These are phyloP conservation scores for Perkinsus olseni DNA, from an alignment of 169 alveolate species.

Conservation along the genomic window DNA sequence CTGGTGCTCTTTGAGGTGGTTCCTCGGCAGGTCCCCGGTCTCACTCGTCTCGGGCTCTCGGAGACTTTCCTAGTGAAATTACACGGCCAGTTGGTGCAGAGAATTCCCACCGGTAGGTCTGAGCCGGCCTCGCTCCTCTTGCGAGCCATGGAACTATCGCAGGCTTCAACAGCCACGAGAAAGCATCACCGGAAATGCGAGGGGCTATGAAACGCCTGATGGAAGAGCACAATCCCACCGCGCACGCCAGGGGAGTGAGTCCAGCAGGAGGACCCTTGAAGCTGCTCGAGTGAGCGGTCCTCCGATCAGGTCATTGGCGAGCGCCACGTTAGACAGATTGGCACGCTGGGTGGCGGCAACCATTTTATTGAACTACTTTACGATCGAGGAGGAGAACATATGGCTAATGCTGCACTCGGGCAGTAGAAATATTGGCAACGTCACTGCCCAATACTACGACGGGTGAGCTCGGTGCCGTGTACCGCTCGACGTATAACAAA, in stretches of 20 bases:
- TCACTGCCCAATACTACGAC: constrained; percentile 53
- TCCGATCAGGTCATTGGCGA: constrained; percentile 8
- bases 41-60: neutral
- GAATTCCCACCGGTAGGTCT: neutral
- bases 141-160: neutral
- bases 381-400: constrained; percentile 39
- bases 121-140: neutral
- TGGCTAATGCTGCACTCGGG: constrained; percentile 59
- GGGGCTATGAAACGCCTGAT: constrained; percentile 15
- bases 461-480: constrained; percentile 22
- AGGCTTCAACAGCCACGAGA: constrained; percentile 35
- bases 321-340: constrained; percentile 45
- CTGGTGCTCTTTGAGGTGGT: neutral
- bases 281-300: neutral
- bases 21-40: neutral
- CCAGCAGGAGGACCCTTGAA: neutral
- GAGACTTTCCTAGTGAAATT: neutral
- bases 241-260: neutral
- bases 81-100: neutral
- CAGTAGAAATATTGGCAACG: constrained; percentile 51
- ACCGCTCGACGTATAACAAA: too few relatives aligned
- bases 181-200: constrained; percentile 23
- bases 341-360: constrained; percentile 58
- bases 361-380: constrained; percentile 52
- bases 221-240: constrained; percentile 18